phyloP scores from a whole-genome alignment of 345 rosid genomes.

The Syzygium jambos region DNA sequence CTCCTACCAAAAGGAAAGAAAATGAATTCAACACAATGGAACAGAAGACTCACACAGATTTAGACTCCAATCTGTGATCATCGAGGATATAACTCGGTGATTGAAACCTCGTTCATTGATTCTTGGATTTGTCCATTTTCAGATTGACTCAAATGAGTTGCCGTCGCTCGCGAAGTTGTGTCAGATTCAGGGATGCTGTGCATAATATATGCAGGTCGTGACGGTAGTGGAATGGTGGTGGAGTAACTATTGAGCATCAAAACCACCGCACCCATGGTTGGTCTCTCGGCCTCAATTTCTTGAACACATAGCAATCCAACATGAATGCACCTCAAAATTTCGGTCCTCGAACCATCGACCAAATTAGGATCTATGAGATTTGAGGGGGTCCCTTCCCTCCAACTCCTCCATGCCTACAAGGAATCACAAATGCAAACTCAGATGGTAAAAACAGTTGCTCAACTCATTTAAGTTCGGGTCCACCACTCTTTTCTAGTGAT shows the following conservation, averaged over 20 bases:
- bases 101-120: neutral
- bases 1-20: too few species aligned
- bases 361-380: neutral
- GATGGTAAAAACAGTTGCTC: neutral
- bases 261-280: neutral
- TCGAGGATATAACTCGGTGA: neutral
- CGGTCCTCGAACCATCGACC: neutral
- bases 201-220: neutral
- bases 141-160: neutral
- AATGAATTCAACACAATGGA: neutral
- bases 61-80: neutral
- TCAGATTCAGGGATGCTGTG: neutral
- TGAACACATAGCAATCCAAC: neutral
- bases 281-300: neutral
- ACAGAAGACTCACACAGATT: neutral
- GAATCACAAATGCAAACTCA: neutral
- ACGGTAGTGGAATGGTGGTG: neutral
- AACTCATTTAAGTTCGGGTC: neutral
- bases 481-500: accelerated
- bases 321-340: neutral
- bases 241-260: neutral
- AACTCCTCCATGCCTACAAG: neutral
- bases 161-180: accelerated
- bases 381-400: neutral
- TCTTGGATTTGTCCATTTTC: neutral